A percentile compares a stretch with the other conserved stretches of the same genome.
Conservation (phyloP, 2,329 filamentous ascomycete genomes). For the Rhexocercosporidium sp. region DNA sequence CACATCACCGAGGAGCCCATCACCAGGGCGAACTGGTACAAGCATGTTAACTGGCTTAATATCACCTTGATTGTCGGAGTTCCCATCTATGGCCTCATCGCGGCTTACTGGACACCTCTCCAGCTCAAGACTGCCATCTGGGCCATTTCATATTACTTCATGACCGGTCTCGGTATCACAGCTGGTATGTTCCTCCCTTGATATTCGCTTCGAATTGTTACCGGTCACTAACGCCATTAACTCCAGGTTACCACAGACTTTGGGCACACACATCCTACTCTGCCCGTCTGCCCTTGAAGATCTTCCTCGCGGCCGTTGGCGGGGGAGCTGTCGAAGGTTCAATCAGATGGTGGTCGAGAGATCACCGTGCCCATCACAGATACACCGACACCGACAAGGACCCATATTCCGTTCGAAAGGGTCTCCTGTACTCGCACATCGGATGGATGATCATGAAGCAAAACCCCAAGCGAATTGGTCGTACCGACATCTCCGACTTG, state of each 20-base stretch:
- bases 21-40: constrained; percentile 83
- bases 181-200: constrained; percentile 59
- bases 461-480: constrained; percentile 86
- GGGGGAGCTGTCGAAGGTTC: constrained; percentile 86
- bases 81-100: constrained; percentile 74
- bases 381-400: constrained; percentile 95
- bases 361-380: constrained; percentile 86
- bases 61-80: constrained; percentile 79
- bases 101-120: constrained; percentile 79
- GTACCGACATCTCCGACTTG: constrained; percentile 85
- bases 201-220: not conserved
- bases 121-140: constrained; percentile 74
- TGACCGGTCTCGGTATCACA: constrained; percentile 80
- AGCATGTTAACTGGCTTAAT: constrained; percentile 95
- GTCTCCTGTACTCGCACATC: constrained; percentile 80
- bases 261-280: constrained; percentile 89
- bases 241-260: constrained; percentile 74
- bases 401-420: constrained; percentile 89
- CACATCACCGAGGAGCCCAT: constrained; percentile 86
- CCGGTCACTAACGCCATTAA: constrained; percentile 14
- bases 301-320: constrained; percentile 82
- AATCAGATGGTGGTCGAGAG: constrained; percentile 87
- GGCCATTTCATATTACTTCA: constrained; percentile 81
- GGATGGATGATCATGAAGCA: constrained; percentile 96
- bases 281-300: constrained; percentile 74